Evolutionary conservation across 2,329 filamentous ascomycete species (phyloP).

Genomic region (Aspergillus nomiae): DNA sequence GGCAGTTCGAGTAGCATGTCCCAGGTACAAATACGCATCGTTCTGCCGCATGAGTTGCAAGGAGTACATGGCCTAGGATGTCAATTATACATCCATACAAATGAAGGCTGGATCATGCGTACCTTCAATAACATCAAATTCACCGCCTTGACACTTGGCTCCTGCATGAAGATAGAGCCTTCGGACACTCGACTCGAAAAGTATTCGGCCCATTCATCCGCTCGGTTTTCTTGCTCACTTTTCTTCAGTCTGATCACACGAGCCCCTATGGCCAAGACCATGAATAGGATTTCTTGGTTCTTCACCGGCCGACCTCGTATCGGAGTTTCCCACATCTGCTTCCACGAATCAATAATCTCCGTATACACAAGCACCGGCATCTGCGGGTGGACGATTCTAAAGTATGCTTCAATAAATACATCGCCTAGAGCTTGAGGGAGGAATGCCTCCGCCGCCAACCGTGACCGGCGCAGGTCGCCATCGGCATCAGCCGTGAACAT

Average conservation of each 20-base stretch:
- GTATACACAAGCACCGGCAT: constrained; percentile 15
- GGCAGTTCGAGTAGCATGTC: constrained; percentile 15
- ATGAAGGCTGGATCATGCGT: not conserved
- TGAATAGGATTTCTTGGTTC: constrained; percentile 17
- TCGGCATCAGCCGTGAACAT: constrained; percentile 15
- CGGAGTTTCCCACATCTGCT: constrained; percentile 18
- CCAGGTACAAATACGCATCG: constrained; percentile 18
- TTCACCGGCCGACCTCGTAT: constrained; percentile 7
- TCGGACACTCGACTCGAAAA: constrained; percentile 13
- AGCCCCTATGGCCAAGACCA: constrained; percentile 18
- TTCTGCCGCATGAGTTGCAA: constrained; percentile 21
- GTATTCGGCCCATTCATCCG: constrained; percentile 16
- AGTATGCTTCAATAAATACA: constrained; percentile 16
- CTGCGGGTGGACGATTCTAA: constrained; percentile 17
- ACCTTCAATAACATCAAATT: constrained; percentile 19
- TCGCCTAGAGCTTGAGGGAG: constrained; percentile 11
- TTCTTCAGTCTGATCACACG: constrained; percentile 10
- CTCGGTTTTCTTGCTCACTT: constrained; percentile 8
- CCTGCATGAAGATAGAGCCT: constrained; percentile 15
- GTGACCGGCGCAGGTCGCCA: constrained; percentile 4
- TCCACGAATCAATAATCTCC: constrained; percentile 14
- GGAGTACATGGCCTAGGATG: constrained; percentile 16
- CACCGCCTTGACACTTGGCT: constrained; percentile 11
- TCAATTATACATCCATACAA: not conserved
- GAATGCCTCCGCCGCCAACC: constrained; percentile 11